These are phyloP conservation scores for Auriscalpium microsporum DNA, from an alignment of 768 basidiomycete genomes.

Conservation along the genomic window DNA sequence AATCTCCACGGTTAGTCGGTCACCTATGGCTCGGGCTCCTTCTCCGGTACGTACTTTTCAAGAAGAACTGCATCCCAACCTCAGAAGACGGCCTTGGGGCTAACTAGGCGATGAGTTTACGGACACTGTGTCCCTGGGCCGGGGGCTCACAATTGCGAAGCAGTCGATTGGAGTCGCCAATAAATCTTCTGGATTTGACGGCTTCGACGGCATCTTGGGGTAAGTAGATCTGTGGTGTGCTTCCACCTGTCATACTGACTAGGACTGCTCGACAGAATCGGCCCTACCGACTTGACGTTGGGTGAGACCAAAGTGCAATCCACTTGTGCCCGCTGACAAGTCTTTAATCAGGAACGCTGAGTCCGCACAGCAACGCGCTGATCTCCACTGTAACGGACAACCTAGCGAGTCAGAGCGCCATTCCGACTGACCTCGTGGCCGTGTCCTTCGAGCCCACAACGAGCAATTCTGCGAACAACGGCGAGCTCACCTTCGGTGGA, in stretches of 20 bases:
- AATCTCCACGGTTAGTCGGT: conserved; percentile 31
- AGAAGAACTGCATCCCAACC: background rate
- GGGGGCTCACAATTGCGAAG: conserved; percentile 36
- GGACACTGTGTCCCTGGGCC: conserved; percentile 47
- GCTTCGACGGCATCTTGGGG: conserved; percentile 62
- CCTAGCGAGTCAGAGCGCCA: conserved; percentile 23
- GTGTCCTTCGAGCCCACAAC: conserved; percentile 27
- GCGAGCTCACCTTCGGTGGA: conserved; percentile 31
- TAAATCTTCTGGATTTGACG: conserved; percentile 30
- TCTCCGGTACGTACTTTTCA: conserved; percentile 34
- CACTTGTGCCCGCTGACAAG: too few species aligned
- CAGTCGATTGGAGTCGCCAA: conserved; percentile 64
- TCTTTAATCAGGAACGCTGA: conserved; percentile 18
- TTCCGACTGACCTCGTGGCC: conserved; percentile 18
- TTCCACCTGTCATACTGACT: background rate
- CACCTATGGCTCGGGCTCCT: conserved; percentile 51
- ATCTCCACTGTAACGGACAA: conserved; percentile 49
- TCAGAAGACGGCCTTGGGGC: background rate
- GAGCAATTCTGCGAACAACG: conserved; percentile 18
- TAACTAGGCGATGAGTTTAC: conserved; percentile 22
- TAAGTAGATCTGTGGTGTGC: conserved; percentile 19
- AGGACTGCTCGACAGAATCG: conserved; percentile 35
- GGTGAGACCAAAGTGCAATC: conserved; percentile 15
- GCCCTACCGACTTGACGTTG: conserved; percentile 46
- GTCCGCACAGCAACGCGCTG: conserved; percentile 3